Base-by-base conservation (phyloP, 2,329 filamentous ascomycete species). In the Alternaria brassicicola region DNA sequence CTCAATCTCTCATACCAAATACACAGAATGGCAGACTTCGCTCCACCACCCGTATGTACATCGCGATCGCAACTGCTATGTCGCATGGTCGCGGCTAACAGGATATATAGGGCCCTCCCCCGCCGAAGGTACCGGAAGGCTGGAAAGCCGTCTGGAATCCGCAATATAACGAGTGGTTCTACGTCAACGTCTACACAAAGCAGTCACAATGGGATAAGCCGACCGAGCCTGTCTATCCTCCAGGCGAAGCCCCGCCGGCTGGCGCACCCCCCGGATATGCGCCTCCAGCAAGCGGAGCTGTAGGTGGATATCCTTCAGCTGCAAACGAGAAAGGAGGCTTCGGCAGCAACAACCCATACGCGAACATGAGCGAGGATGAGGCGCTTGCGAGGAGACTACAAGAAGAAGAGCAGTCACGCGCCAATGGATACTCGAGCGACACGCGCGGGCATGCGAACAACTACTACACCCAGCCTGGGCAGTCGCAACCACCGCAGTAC, bases 91-190 rank as follows among this genome's bases (percentile, higher is more conserved):
- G 33, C 23, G 41, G 41, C 64, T 68, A 42, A 68, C 50, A 48
- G 42, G 21, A 30, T 36, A 15, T 26, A 10, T 39, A 80, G 77
- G 78, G 78, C 17, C 85, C 85, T 41, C 86, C 86, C 26, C 86
- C 86, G 13, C 86, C 85, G 13, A 79, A 79, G 54, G 81, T 88
- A 4, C 92, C 91, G 2, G 89, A 91, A 70, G 93, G 93, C 69
- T 97, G 92, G 91, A 88, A 91, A 72, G 89, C 89, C 10, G 86
- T 92, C 64, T 96, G 89, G 86, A 95, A 96, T 77, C 63, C 90
- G 0, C 88, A 95, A 72, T 97, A 97, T 81, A 89, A 89, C 71
- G 89, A 95, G 84, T 97, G 91, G 89, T 97, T 95, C 85, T 97
- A 91, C 80, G 90, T 97, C 60, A 95, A 97, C 80, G 86, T 90